Evolutionary conservation across 2,329 filamentous ascomycete species (phyloP), one percentile per base, ranked within the genome.

Genomic region (Aspergillus niger): DNA sequence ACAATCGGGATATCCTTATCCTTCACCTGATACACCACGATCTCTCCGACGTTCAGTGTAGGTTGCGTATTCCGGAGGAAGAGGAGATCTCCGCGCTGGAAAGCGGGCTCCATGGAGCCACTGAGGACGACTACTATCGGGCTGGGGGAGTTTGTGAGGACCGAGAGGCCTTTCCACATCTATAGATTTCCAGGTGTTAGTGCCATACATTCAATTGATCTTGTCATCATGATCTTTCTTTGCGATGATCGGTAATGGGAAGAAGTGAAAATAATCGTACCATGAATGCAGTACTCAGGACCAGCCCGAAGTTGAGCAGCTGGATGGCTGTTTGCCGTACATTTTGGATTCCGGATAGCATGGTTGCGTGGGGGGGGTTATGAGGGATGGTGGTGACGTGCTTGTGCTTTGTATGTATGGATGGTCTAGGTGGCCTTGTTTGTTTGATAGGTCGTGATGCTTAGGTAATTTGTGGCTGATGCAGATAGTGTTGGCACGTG

Each of bases 1-100:
- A 99, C 95, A 77, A 99, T 99, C 30, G 95, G 95, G 65, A 99
- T 98, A 67, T 97, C 91, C 82, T 98, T 99, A 60, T 89, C 92
- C 75, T 87, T 86, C 57, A 97, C 90, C 73, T 96, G 96, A 79
- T 91, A 91, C 51, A 91, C 89, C 66, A 91, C 89, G 63, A 91
- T 83, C 77, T 91, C 89, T 17, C 89, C 89, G 49, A 91, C 81
- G 70, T 89, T 83, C 1, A 87, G 88, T 47, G 89, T 83, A 53
- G 79, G 76, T 30, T 81, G 76, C 57, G 86, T 75, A 68, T 89
- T 89, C 86, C 86, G 88, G 24, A 89, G 70, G 67, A 89, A 88
- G 10, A 89, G 74, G 47, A 89, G 70, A 69, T 89, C 86, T 44
- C 86, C 86, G 58, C 86, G 75, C 70, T 89, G 85, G 68, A 89